Conservation (phyloP, 768 basidiomycete genomes). For the Auricularia cornea region DNA sequence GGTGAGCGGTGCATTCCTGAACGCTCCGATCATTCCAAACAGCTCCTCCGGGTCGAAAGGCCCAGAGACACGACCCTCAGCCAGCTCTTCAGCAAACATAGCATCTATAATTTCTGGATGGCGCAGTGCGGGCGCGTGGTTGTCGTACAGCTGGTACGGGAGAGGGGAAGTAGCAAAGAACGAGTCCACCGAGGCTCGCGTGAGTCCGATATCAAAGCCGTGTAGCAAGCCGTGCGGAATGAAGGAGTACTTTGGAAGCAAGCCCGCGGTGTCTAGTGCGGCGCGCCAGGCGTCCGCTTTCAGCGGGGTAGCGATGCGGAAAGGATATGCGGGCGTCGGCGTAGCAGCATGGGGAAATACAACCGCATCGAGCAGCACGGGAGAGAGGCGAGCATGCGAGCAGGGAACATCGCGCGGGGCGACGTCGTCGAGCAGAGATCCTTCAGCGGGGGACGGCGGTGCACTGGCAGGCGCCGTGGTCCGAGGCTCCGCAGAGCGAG, state of each 20-base stretch:
- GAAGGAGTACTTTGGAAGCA: neutral
- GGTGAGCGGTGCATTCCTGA: slow-evolving; percentile 24
- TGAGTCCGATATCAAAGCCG: neutral
- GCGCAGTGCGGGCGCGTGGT: neutral
- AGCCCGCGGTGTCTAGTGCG: neutral
- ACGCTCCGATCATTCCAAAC: slow-evolving; percentile 22
- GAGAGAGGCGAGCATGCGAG: slow-evolving; percentile 6
- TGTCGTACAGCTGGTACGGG: neutral
- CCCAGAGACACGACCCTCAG: neutral
- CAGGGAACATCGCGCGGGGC: neutral
- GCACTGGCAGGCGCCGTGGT: neutral
- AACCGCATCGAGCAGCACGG: neutral
- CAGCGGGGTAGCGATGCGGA: neutral
- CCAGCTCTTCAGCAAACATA: neutral
- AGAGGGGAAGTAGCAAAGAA: neutral
- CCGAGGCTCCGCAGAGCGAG: neutral
- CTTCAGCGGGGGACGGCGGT: neutral
- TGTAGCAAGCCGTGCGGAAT: neutral
- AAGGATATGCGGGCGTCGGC: neutral
- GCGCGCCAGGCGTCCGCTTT: neutral
- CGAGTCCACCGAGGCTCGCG: neutral
- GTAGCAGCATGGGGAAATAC: neutral
- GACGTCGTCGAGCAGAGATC: neutral
- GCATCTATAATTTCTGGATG: neutral
- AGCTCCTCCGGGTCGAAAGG: slow-evolving; percentile 10